phyloP scores from a whole-genome alignment of 495 filamentous ascomycete species.

The Collariella sp. region DNA sequence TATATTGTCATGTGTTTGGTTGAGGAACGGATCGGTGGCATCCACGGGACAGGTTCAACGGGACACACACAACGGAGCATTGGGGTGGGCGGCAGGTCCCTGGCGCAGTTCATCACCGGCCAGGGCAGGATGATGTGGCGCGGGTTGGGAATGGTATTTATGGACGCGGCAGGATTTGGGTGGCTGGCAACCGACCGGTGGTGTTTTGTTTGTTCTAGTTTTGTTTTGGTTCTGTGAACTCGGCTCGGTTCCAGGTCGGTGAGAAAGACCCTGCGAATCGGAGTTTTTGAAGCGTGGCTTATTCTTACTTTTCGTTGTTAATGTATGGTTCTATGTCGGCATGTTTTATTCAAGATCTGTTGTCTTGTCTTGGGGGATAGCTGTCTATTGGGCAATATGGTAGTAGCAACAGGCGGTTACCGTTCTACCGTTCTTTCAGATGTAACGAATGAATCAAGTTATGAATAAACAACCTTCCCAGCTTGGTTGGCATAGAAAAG shows the following conservation, averaged over 20 bases:
- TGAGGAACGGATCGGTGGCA: background rate
- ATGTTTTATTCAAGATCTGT: background rate
- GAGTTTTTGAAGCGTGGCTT: background rate
- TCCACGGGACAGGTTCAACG: background rate
- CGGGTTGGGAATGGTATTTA: background rate
- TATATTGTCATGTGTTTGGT: background rate
- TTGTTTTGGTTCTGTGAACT: background rate
- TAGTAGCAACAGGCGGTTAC: too few relatives aligned
- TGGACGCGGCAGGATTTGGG: background rate
- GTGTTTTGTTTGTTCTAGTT: too few relatives aligned
- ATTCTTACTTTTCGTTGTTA: background rate
- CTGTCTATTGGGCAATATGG: too few relatives aligned
- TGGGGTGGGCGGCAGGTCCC: background rate
- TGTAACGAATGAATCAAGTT: too few relatives aligned
- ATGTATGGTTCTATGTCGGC: background rate
- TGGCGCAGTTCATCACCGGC: constrained; percentile 1
- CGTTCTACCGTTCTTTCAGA: too few relatives aligned
- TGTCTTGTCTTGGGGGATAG: too few relatives aligned
- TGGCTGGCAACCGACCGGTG: too few relatives aligned
- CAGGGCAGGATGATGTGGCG: background rate
- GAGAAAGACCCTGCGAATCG: constrained; percentile 13
- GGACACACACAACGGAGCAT: constrained; percentile 3
- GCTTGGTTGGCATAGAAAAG: too few relatives aligned
- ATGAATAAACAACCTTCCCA: too few relatives aligned
- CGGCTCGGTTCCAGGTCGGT: constrained; percentile 11